These are phyloP conservation scores for Pseudogymnoascus sp. DNA, from an alignment of 2,329 filamentous ascomycete species.

Conservation along the genomic window DNA sequence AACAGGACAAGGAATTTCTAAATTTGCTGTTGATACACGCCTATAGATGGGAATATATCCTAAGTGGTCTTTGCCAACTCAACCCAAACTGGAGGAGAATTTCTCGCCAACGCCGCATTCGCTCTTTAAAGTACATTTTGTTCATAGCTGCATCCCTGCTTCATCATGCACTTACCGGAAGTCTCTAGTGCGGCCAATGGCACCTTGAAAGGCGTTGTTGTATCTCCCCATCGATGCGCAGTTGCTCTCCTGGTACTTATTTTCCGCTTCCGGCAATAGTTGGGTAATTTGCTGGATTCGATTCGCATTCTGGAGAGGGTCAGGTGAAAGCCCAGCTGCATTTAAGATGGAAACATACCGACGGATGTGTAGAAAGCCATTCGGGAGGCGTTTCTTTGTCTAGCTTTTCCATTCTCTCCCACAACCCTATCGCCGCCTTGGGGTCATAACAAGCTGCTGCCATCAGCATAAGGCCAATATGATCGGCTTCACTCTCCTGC, in stretches of 20 bases:
- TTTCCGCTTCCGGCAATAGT: conserved; percentile 53
- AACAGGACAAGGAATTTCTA: background rate
- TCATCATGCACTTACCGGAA: background rate
- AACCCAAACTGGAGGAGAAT: background rate
- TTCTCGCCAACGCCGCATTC: conserved; percentile 1
- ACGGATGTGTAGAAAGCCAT: conserved; percentile 71
- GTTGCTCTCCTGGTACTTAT: conserved; percentile 47
- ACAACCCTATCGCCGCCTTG: conserved; percentile 57
- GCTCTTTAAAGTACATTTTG: background rate
- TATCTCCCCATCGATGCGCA: conserved; percentile 31
- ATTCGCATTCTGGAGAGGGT: conserved; percentile 44
- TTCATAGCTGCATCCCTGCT: background rate
- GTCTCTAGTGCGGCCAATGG: background rate
- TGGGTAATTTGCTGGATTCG: conserved; percentile 58
- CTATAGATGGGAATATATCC: background rate
- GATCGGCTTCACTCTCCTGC: conserved; percentile 73
- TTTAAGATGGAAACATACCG: conserved; percentile 39
- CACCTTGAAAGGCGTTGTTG: conserved; percentile 10
- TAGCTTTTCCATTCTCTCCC: conserved; percentile 56
- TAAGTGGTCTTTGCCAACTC: background rate
- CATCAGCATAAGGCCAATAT: conserved; percentile 78
- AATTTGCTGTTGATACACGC: background rate
- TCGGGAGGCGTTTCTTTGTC: conserved; percentile 50
- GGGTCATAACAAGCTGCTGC: conserved; percentile 72
- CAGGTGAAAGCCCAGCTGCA: conserved; percentile 8